Evolutionary conservation across 176 grass and related monocot species (phyloP), one percentile per base, ranked within the genome.

Genomic region (Eleusine coracana): DNA sequence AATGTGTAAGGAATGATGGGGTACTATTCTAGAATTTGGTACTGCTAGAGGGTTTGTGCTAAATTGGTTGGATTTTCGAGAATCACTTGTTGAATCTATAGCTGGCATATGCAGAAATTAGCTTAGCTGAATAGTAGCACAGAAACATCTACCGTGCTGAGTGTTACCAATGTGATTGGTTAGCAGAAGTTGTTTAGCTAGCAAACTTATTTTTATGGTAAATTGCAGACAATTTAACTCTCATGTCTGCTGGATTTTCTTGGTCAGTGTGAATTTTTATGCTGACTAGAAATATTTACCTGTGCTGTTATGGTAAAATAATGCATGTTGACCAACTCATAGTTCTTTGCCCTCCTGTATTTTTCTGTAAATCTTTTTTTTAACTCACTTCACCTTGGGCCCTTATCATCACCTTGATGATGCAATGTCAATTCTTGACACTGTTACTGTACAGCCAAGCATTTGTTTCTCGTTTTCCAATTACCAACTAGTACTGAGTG

Each of bases 391-490:
- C n/a, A 0, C n/a, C 34, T 56, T 7, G 7, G 17, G 52, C 2
- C 18, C 8, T 38, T 29, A 79, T 2, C 6, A 83, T 36, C 8
- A 70, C 44, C n/a, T 48, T 66, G 41, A 23, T 80, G 31, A 21
- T 10, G 2, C 2, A 2, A 6, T 69, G 21, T 2, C 31, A 50
- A 36, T 51, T 48, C 28, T 48, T 78, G 13, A 16, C n/a, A 5
- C 13, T 54, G 21, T 69, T 52, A 62, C 77, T 62, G 50, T 76
- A 75, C 1, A 21, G 37, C 54, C 51, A 62, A 87, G 52, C 23
- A 75, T 48, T 70, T 73, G 14, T 21, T 70, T 69, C 73, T 70
- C 16, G 9, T 84, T 51, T 3, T 52, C 76, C 70, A 84, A 84
- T 81, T 84, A 62, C 63, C 20, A 80, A 68, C 39, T 39, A 28